Evolutionary conservation across 1,284 basidiomycete species (phyloP), one percentile per base, ranked within the genome.

Genomic region (Moesziomyces globuligerus): DNA sequence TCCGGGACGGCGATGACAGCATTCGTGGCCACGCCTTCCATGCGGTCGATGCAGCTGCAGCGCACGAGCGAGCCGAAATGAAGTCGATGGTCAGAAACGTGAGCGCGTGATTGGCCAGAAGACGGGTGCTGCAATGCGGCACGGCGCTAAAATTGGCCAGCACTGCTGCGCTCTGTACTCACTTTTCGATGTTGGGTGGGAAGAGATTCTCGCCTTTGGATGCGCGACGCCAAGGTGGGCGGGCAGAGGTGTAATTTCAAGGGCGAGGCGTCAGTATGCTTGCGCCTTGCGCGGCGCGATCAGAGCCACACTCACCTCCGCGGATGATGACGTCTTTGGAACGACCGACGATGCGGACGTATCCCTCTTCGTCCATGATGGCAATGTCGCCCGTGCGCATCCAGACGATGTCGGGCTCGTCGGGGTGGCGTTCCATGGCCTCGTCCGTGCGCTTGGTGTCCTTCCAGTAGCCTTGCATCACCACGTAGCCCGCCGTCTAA

Each of bases 321-420:
- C 92, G 89, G 69, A 93, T 93, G 79, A 94, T 92, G 47, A 93
- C 87, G 80, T 93, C 92, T 87, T 90, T 81, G 39, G 68, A 74
- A 3, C 91, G 86, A 34, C 91, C 89, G 40, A 91, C 90, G 62
- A 93, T 62, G 72, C 83, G 84, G 20, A 93, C 83, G 83, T 92
- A 93, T 4, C 92, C 92, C 58, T 93, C 89, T 50, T 89, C 87
- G 74, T 93, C 91, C 84, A 93, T 87, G 36, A 91, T 88, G 1
- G 87, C 92, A 74, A 92, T 87, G 81, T 94, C 92, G 1, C 92
- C 91, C 0, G 90, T 91, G 78, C 90, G 86, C 89, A 93, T 92
- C 91, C 91, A 93, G 2, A 84, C 87, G 34, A 88, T 88, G 7
- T 86, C 83, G 6, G 66, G 62, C 44, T 71, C 74, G 42, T 76